Conservation (phyloP, 495 filamentous ascomycete species). For the Podospora comata region DNA sequence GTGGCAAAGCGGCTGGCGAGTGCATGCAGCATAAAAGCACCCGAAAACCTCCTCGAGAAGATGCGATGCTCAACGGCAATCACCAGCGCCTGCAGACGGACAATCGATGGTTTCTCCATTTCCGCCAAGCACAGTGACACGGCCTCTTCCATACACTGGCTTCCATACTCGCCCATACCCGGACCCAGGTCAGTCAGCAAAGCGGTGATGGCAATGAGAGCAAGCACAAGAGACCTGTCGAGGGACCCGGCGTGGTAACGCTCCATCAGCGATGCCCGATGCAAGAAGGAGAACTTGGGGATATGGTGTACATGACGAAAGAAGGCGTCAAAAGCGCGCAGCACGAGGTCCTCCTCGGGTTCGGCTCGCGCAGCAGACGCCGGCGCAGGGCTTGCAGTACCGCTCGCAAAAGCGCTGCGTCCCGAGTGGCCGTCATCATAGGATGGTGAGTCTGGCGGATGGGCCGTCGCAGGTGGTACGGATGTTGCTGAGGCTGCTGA, state of each 20-base stretch:
- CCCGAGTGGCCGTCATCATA: constrained; percentile 17
- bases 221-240: constrained; percentile 45
- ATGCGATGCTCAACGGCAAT: constrained; percentile 49
- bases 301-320: constrained; percentile 52
- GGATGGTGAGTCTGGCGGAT: constrained; percentile 6
- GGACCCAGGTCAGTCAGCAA: constrained; percentile 45
- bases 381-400: constrained; percentile 24
- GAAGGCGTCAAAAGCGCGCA: constrained; percentile 46
- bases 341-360: constrained; percentile 40
- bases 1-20: constrained; percentile 48
- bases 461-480: not conserved
- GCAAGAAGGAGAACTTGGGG: constrained; percentile 49
- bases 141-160: constrained; percentile 47
- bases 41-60: constrained; percentile 43
- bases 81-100: constrained; percentile 48
- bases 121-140: constrained; percentile 41
- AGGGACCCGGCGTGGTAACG: constrained; percentile 49
- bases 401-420: constrained; percentile 18
- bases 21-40: constrained; percentile 49
- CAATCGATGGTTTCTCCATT: constrained; percentile 45
- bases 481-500: constrained; percentile 2
- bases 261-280: constrained; percentile 52
- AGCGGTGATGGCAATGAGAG: constrained; percentile 47
- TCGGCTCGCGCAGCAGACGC: constrained; percentile 23
- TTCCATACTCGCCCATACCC: constrained; percentile 42